Evolutionary conservation across 2,329 filamentous ascomycete species (phyloP).

Genomic region (Parastagonospora nodorum): DNA sequence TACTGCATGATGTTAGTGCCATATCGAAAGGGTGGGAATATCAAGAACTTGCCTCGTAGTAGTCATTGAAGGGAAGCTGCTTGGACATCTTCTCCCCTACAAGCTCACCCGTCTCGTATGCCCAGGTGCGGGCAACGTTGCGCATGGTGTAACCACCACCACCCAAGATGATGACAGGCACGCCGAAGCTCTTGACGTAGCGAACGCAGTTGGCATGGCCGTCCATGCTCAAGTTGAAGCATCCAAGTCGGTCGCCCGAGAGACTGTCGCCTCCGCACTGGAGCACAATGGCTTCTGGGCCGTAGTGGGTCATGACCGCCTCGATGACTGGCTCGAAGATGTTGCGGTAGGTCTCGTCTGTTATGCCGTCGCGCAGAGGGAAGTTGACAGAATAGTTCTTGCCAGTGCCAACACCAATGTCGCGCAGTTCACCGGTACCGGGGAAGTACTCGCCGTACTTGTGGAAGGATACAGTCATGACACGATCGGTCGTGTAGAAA

Average conservation of each 20-base stretch:
- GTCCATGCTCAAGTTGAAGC: slow-evolving; percentile 73
- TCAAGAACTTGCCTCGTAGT: slow-evolving; percentile 69
- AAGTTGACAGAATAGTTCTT: slow-evolving; percentile 74
- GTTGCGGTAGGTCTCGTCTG: slow-evolving; percentile 69
- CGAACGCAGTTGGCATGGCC: slow-evolving; percentile 73
- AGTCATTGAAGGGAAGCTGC: slow-evolving; percentile 93
- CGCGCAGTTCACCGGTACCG: slow-evolving; percentile 70
- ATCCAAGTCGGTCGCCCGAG: slow-evolving; percentile 69
- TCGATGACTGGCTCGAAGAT: slow-evolving; percentile 72
- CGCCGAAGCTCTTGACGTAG: slow-evolving; percentile 69
- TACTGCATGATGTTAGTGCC: slow-evolving; percentile 54
- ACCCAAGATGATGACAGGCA: slow-evolving; percentile 68
- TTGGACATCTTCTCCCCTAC: slow-evolving; percentile 81
- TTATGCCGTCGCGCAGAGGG: slow-evolving; percentile 70
- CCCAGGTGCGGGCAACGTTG: slow-evolving; percentile 67
- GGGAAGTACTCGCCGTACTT: slow-evolving; percentile 77
- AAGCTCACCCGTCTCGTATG: slow-evolving; percentile 74
- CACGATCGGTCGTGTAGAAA: slow-evolving; percentile 72
- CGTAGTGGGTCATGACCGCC: slow-evolving; percentile 71
- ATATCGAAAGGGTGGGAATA: not conserved
- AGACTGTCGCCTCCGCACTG: slow-evolving; percentile 72
- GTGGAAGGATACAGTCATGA: slow-evolving; percentile 75
- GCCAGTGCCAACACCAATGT: slow-evolving; percentile 69
- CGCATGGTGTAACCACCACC: slow-evolving; percentile 74
- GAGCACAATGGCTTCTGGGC: slow-evolving; percentile 69